Conservation (phyloP, 78 protist genomes). For the Protostelium mycophagum region DNA sequence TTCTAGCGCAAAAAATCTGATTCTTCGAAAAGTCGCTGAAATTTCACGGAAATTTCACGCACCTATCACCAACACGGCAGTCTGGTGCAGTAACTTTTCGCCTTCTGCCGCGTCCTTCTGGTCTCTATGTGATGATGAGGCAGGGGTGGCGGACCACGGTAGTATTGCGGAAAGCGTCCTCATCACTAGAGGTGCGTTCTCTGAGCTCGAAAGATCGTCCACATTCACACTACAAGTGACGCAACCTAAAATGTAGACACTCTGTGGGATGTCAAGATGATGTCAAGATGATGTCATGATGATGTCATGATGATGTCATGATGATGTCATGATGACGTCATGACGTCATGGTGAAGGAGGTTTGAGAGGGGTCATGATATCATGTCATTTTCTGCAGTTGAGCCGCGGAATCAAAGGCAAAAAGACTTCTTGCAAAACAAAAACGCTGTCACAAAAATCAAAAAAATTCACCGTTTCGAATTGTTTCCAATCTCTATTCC, state of each 20-base stretch:
- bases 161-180: not conserved
- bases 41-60: not conserved
- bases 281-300: not conserved
- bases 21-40: not conserved
- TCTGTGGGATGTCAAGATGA: not conserved
- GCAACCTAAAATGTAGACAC: not conserved
- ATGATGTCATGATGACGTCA: too few species aligned
- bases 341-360: too few species aligned
- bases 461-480: not conserved
- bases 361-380: too few species aligned
- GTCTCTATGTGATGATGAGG: not conserved
- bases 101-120: not conserved
- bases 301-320: not conserved
- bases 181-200: not conserved
- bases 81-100: not conserved
- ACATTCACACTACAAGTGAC: not conserved
- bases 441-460: too few species aligned
- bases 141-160: not conserved
- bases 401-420: too few species aligned
- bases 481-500: not conserved
- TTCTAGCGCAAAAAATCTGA: too few species aligned
- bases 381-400: too few species aligned
- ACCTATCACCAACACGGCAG: not conserved
- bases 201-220: not conserved
- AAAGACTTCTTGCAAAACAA: too few species aligned